Conservation (phyloP, 768 basidiomycete genomes). For the Boletus sp. region DNA sequence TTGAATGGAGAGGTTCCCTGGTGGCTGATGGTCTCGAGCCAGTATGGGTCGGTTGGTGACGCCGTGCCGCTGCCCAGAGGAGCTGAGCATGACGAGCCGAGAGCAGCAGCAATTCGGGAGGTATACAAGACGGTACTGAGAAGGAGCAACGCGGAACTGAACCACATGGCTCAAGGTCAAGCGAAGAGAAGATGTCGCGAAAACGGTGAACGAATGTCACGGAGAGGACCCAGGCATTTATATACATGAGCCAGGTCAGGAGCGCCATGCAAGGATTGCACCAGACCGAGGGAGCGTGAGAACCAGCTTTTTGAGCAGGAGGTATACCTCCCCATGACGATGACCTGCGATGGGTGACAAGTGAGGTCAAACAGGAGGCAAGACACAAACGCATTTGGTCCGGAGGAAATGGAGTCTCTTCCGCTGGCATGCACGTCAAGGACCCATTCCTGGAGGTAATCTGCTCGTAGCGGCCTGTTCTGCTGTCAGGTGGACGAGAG, state of each 20-base stretch:
- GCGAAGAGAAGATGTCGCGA: background rate
- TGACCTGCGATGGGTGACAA: background rate
- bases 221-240: constrained; percentile 2
- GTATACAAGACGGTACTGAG: constrained; percentile 9
- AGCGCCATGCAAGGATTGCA: background rate
- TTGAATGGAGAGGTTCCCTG: constrained; percentile 71
- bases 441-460: background rate
- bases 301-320: background rate
- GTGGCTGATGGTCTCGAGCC: constrained; percentile 68
- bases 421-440: constrained; percentile 3
- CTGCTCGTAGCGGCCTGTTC: background rate
- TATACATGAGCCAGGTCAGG: constrained; percentile 4
- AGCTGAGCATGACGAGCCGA: constrained; percentile 47
- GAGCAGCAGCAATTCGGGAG: constrained; percentile 20
- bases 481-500: constrained; percentile 1
- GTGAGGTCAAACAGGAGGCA: background rate
- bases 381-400: background rate
- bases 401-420: background rate
- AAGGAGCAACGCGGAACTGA: constrained; percentile 1
- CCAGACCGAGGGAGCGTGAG: background rate
- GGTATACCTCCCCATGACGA: background rate
- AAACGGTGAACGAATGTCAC: background rate
- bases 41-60: constrained; percentile 44
- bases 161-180: constrained; percentile 7
- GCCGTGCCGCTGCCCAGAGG: constrained; percentile 51